These are phyloP conservation scores for Sugiyamaella chiloensis DNA, from an alignment of 805 yeast genomes.

Conservation along the genomic window DNA sequence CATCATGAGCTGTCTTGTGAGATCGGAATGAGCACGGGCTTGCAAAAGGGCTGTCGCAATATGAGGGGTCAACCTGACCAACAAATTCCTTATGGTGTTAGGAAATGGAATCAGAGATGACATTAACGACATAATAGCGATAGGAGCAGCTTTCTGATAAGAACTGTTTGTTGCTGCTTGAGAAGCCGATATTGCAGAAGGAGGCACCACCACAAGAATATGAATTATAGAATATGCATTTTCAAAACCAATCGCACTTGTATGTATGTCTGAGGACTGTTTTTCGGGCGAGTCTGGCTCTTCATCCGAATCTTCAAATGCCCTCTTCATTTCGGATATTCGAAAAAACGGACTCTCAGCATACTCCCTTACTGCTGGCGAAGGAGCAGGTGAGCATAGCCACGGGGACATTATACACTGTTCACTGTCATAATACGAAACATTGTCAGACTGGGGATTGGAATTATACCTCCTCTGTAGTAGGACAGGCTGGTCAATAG, in stretches of 20 bases:
- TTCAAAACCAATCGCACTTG: constrained; percentile 33
- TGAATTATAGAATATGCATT: constrained; percentile 32
- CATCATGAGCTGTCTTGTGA: constrained; percentile 24
- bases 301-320: constrained; percentile 25
- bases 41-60: constrained; percentile 29
- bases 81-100: constrained; percentile 20
- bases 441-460: constrained; percentile 4
- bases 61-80: constrained; percentile 31
- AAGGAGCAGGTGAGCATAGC: constrained; percentile 33
- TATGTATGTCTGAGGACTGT: constrained; percentile 17
- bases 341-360: constrained; percentile 30
- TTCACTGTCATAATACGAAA: constrained; percentile 29
- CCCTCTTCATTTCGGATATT: constrained; percentile 21
- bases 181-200: constrained; percentile 10
- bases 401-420: constrained; percentile 31
- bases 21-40: constrained; percentile 28
- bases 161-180: not conserved
- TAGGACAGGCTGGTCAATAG: constrained; percentile 25
- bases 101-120: constrained; percentile 34
- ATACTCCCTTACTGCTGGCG: constrained; percentile 31
- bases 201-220: constrained; percentile 30
- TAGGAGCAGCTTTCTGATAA: constrained; percentile 25
- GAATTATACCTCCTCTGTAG: constrained; percentile 29
- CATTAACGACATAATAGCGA: constrained; percentile 32
- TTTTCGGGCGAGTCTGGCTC: not conserved